Percentiles rank a stretch among this genome's conserved stretches.
Evolutionary conservation across 495 filamentous ascomycete species (phyloP).

Genomic region (Aspergillus baeticus): DNA sequence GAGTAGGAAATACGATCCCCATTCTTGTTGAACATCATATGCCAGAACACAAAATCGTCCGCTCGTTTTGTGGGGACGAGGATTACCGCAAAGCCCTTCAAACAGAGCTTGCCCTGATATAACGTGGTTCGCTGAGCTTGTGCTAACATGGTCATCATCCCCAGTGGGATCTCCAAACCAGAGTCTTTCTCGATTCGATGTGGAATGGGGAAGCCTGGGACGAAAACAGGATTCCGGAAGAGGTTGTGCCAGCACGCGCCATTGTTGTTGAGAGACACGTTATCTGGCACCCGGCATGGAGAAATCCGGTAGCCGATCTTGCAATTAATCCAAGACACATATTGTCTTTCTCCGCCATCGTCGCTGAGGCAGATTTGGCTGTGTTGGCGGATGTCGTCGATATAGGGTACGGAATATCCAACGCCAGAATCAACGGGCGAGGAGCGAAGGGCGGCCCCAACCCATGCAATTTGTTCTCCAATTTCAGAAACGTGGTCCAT

Average conservation of each 20-base stretch:
- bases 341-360: too few relatives aligned
- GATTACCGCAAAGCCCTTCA: slow-evolving; percentile 1
- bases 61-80: not conserved
- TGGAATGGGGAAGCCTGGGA: not conserved
- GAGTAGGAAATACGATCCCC: not conserved
- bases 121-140: not conserved
- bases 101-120: not conserved
- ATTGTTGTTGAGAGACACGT: not conserved
- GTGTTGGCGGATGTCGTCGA: too few relatives aligned
- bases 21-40: too few relatives aligned
- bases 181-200: not conserved
- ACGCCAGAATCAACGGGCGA: not conserved
- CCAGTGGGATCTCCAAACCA: not conserved
- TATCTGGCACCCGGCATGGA: too few relatives aligned
- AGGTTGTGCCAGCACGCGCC: slow-evolving; percentile 4
- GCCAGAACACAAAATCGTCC: not conserved
- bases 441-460: not conserved
- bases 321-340: too few relatives aligned
- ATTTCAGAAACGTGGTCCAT: not conserved
- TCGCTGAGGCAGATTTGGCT: too few relatives aligned
- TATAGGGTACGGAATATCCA: not conserved
- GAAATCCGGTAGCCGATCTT: too few relatives aligned
- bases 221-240: slow-evolving; percentile 5
- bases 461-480: slow-evolving; percentile 4
- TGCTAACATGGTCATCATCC: too few relatives aligned